Conservation (phyloP, 1,139 yeast genomes). For the Trichomonascaceae sp. region DNA sequence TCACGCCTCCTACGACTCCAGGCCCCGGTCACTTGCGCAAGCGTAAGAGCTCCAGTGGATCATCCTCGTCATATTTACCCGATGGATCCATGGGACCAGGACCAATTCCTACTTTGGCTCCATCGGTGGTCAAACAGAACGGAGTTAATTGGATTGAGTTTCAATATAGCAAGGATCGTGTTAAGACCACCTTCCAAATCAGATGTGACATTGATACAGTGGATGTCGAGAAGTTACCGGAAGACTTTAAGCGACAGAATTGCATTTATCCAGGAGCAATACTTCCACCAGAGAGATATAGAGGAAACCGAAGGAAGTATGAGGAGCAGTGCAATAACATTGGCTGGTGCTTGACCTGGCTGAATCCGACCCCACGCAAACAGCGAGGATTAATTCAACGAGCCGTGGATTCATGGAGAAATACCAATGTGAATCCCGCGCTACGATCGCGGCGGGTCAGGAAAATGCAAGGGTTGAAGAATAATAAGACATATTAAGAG, state of each 20-base stretch:
- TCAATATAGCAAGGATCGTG: conserved; percentile 31
- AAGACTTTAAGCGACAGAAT: conserved; percentile 35
- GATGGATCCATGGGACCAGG: conserved; percentile 4
- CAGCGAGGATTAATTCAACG: conserved; percentile 44
- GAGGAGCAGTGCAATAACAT: conserved; percentile 43
- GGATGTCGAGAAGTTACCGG: conserved; percentile 24
- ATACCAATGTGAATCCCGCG: conserved; percentile 38
- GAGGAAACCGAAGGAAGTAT: conserved; percentile 41
- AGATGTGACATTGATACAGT: conserved; percentile 34
- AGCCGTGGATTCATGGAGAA: conserved; percentile 47
- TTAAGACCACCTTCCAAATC: conserved; percentile 28
- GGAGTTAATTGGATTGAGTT: conserved; percentile 33
- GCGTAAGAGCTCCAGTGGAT: not conserved
- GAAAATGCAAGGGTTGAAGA: conserved; percentile 15
- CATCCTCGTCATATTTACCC: not conserved
- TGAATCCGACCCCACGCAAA: conserved; percentile 37
- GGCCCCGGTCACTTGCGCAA: not conserved
- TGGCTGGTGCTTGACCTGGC: conserved; percentile 41
- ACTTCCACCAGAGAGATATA: conserved; percentile 37
- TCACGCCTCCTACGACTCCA: not conserved
- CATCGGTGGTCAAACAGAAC: conserved; percentile 18
- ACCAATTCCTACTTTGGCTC: conserved; percentile 6
- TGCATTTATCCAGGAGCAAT: conserved; percentile 43
- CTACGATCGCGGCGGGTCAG: conserved; percentile 39
- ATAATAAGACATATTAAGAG: not conserved